These are phyloP conservation scores for Salix udensis DNA, from an alignment of 345 rosid species.

Conservation along the genomic window DNA sequence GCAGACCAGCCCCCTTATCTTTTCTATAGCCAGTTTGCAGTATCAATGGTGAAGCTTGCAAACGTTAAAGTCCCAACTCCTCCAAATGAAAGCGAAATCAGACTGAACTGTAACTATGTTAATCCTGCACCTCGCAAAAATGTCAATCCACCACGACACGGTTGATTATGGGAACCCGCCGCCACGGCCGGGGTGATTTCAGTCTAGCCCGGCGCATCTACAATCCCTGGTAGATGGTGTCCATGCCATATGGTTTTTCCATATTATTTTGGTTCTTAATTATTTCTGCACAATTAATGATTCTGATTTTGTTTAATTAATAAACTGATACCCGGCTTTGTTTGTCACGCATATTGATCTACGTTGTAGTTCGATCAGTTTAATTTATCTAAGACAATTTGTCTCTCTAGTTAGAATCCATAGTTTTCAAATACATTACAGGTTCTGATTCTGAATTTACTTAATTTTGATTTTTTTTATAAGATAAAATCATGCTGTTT, in stretches of 20 bases:
- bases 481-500: no score
- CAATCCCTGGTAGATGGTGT: not conserved
- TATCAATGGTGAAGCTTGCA: slow-evolving; percentile 55
- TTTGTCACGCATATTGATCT: not conserved
- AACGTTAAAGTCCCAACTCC: slow-evolving; percentile 30
- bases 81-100: slow-evolving; percentile 36
- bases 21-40: slow-evolving; percentile 49
- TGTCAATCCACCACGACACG: not conserved
- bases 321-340: not conserved
- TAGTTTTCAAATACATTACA: no score
- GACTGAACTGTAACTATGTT: slow-evolving; percentile 38
- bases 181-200: not conserved
- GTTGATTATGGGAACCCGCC: not conserved
- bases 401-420: no score
- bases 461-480: no score
- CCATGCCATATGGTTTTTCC: not conserved
- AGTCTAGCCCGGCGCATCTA: not conserved
- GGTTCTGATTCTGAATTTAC: no score
- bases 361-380: not conserved
- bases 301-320: not conserved
- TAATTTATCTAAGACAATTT: not conserved
- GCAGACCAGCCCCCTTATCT: slow-evolving; percentile 34
- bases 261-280: not conserved
- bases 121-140: not conserved
- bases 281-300: not conserved